Evolutionary conservation across 228 moss, liverwort and hornwort genomes (phyloP), one percentile per base, ranked within the genome.

Genomic region (Sphagnum magellanicum): DNA sequence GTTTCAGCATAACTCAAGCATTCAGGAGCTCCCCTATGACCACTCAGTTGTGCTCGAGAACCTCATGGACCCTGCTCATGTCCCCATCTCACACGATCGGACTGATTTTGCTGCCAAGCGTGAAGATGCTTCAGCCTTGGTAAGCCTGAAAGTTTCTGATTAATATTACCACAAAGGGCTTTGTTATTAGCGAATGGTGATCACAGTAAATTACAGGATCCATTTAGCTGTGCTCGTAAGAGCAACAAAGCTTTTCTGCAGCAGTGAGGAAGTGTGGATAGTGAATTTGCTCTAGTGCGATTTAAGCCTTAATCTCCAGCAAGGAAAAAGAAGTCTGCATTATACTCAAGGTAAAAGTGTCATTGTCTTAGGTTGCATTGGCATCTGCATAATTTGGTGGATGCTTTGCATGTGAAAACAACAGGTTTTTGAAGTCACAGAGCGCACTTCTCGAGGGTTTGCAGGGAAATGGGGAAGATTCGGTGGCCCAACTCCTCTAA

Each of bases 11-110:
- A 3, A 75, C 16, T 70, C 66, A 6, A 50, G 79, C 66, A 79
- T 91, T 50, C 91, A 97, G n/a, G 95, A 90, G 78, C 77, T 95
- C 51, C 95, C 95, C 6, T 95, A 95, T 66, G 95, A 95, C 75
- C 79, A 92, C 73, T 90, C 92, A 50, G 83, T 95, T 51, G 67
- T 95, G 4, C 57, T 95, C 64, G 95, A 95, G 71, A 95, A 95
- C 69, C 71, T 92, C 51, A 79, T 95, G 79, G 95, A 95, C 73
- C 92, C 95, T 8, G 95, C 95, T 13, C 95, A 95, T 68, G 76
- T 95, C 46, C 95, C 90, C 63, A 92, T 95, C 78, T 92, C 95
- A 47, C 95, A 95, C 70, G 82, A 95, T 70, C 71, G 92, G 65
- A 90, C 92, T 8, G 95, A 95, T 53, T 59, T 61, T 5, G 10